These are phyloP conservation scores for Colletotrichum sp. DNA, from an alignment of 2,329 filamentous ascomycete species.

Conservation along the genomic window DNA sequence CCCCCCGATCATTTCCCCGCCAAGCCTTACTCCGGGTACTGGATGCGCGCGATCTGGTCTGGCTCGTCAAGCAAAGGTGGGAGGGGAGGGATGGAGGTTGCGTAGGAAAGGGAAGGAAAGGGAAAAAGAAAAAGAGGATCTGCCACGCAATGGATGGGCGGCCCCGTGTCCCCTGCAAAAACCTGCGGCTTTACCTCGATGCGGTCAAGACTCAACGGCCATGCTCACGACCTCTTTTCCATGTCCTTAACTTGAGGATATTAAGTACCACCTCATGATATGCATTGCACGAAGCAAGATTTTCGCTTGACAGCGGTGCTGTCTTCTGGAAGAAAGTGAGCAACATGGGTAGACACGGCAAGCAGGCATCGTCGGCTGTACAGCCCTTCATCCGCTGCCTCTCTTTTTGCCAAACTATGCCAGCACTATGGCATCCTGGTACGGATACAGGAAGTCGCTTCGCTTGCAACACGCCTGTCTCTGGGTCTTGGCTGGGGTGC, in stretches of 20 bases:
- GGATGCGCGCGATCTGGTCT: not conserved
- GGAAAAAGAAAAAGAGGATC: not conserved
- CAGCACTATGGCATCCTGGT: not conserved
- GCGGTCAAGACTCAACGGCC: conserved; percentile 11
- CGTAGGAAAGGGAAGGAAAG: not conserved
- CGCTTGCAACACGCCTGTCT: not conserved
- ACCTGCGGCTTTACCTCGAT: conserved; percentile 15
- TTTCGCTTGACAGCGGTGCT: not conserved
- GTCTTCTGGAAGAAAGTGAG: not conserved
- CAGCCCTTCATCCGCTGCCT: not conserved
- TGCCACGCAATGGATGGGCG: conserved; percentile 5
- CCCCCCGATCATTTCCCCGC: not conserved
- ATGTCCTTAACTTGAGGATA: conserved; percentile 16
- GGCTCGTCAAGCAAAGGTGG: not conserved
- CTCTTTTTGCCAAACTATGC: not conserved
- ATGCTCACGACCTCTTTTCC: not conserved
- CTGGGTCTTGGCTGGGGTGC: not conserved
- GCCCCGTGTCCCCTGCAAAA: not conserved
- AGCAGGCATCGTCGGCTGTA: not conserved
- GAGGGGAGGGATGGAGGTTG: not conserved
- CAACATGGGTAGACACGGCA: not conserved
- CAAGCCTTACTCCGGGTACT: not conserved
- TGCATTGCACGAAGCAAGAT: not conserved
- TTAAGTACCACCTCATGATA: conserved; percentile 16
- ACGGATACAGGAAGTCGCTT: not conserved